These are phyloP conservation scores for Blastobotrys americana DNA, from an alignment of 805 yeast genomes.

Conservation along the genomic window DNA sequence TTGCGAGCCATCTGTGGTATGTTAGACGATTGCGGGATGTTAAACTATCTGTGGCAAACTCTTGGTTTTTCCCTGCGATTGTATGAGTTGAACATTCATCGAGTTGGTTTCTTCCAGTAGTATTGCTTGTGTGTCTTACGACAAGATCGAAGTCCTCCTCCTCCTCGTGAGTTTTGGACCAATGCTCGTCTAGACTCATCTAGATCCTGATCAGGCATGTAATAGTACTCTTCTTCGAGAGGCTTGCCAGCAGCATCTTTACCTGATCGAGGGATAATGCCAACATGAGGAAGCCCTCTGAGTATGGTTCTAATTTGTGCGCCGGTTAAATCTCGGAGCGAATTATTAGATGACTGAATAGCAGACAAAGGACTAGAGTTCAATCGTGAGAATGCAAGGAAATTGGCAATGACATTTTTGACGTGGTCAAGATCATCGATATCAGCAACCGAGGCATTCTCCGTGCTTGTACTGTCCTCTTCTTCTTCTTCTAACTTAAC, in stretches of 20 bases:
- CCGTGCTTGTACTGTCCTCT: not conserved
- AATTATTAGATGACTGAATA: conserved; percentile 54
- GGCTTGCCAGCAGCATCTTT: conserved; percentile 96
- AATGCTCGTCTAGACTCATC: conserved; percentile 62
- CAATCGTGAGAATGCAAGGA: conserved; percentile 81
- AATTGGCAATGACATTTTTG: conserved; percentile 65
- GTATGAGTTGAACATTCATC: no score
- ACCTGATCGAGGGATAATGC: conserved; percentile 82
- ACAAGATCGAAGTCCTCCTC: conserved; percentile 76
- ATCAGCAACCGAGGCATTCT: not conserved
- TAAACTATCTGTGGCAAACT: no score
- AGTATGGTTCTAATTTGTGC: conserved; percentile 40
- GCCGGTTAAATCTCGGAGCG: conserved; percentile 33
- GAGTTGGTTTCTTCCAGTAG: conserved; percentile 24
- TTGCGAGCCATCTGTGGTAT: no score
- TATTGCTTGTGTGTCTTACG: conserved; percentile 86
- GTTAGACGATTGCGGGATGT: no score
- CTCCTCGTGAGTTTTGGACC: conserved; percentile 73
- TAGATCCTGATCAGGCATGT: conserved; percentile 72
- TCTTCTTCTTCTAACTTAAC: conserved; percentile 19
- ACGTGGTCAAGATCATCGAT: conserved; percentile 38
- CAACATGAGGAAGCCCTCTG: conserved; percentile 52
- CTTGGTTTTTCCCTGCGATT: no score
- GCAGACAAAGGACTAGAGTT: conserved; percentile 80
- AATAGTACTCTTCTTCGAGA: conserved; percentile 89